Conservation (phyloP, 768 basidiomycete genomes). For the Lactifluus echinatus region DNA sequence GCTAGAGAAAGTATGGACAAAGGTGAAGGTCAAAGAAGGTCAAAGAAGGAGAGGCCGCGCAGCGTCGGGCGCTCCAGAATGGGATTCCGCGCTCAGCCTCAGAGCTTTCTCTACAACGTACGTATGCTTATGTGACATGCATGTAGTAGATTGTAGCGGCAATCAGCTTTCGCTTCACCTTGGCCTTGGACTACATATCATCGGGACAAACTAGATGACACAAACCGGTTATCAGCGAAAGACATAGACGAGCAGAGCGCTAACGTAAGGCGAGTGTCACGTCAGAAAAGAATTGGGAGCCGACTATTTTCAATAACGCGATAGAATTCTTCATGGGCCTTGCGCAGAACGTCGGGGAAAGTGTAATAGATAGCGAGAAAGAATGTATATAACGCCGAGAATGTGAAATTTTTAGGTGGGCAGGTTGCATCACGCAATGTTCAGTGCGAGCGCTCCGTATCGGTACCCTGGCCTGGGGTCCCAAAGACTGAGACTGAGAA, state of each 20-base stretch:
- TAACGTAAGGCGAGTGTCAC: constrained; percentile 14
- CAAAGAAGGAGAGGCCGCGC: too few relatives aligned
- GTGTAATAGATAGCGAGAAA: constrained; percentile 18
- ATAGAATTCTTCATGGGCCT: too few relatives aligned
- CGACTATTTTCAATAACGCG: too few relatives aligned
- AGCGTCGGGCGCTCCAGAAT: too few relatives aligned
- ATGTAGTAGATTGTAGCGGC: neutral
- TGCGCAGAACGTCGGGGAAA: too few relatives aligned
- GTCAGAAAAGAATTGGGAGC: too few relatives aligned
- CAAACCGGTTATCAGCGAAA: constrained; percentile 15
- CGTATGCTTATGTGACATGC: neutral
- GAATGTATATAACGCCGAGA: constrained; percentile 10
- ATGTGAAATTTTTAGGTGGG: neutral
- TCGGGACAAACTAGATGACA: constrained; percentile 5
- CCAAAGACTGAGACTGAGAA: too few relatives aligned
- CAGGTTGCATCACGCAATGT: neutral
- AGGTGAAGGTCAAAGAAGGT: too few relatives aligned
- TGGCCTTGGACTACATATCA: neutral
- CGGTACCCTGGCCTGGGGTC: constrained; percentile 5
- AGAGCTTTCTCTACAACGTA: too few relatives aligned
- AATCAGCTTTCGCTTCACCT: too few relatives aligned
- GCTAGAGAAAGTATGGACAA: too few relatives aligned
- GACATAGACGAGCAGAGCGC: constrained; percentile 15
- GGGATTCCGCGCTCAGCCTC: too few relatives aligned
- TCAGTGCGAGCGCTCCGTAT: constrained; percentile 4